Evolutionary conservation across 1,284 basidiomycete genomes (phyloP).

Genomic region (Cystobasidium sp.): DNA sequence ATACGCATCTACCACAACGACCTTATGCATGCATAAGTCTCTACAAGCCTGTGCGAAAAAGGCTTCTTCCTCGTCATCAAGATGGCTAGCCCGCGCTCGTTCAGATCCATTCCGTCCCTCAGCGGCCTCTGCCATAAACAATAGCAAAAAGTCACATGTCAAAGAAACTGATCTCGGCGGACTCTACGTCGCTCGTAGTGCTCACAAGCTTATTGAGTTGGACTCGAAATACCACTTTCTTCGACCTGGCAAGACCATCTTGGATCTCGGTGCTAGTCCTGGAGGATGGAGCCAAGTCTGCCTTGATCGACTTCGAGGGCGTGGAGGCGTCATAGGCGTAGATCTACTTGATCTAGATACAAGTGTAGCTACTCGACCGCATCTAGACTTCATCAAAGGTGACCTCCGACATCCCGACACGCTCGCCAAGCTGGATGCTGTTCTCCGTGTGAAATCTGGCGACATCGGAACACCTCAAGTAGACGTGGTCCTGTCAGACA

Average conservation of each 20-base stretch:
- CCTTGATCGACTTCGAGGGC: constrained; percentile 8
- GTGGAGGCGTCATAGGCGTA: constrained; percentile 13
- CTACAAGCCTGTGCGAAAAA: background rate
- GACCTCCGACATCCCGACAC: constrained; percentile 19
- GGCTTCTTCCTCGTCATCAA: constrained; percentile 2
- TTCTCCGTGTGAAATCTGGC: background rate
- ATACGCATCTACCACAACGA: background rate
- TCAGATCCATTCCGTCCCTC: constrained; percentile 11
- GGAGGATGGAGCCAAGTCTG: constrained; percentile 41
- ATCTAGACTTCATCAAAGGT: constrained; percentile 14
- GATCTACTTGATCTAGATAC: constrained; percentile 26
- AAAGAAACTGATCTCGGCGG: constrained; percentile 9
- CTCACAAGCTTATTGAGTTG: constrained; percentile 38
- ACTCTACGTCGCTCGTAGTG: constrained; percentile 33
- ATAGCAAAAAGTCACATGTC: constrained; percentile 12
- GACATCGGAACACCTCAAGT: background rate
- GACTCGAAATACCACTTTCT: constrained; percentile 12
- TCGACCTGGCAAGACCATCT: constrained; percentile 16
- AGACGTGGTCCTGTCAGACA: constrained; percentile 23
- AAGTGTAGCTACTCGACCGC: background rate
- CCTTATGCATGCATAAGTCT: background rate
- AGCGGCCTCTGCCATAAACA: background rate
- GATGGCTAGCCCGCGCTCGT: constrained; percentile 18
- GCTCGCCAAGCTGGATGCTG: background rate
- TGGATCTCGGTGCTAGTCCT: constrained; percentile 32